Evolutionary conservation across 2,329 filamentous ascomycete genomes (phyloP), one percentile per base, ranked within the genome.

Genomic region (Hymenoscyphus occultus): DNA sequence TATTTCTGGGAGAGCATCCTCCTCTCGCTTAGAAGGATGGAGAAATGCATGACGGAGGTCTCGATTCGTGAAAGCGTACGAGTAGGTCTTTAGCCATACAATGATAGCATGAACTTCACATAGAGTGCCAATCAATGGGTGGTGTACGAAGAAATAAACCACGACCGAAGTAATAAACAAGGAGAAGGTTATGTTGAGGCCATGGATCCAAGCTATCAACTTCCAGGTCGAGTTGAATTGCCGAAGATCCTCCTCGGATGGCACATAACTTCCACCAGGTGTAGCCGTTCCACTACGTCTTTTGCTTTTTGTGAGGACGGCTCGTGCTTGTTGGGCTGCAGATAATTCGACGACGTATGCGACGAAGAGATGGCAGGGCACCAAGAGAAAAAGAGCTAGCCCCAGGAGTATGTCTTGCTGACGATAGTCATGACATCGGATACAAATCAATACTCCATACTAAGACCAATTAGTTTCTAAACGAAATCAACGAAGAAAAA

Each of bases 61-160:
- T 69, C 95, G 89, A 77, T 99, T 99, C 32, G 95, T 98, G 73
- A 98, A 91, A 31, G 94, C 95, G 75, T 98, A 99, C 0, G 93
- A 97, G 69, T 92, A 91, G 39, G 91, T 93, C 81, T 99, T 99
- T 73, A 99, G 85, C 89, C 93, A 97, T 60, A 98, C 93, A 63
- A 98, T 91, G 73, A 98, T 88, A 69, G 93, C 93, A 76, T 99
- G 95, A 67, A 96, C 79, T 78, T 98, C 91, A 69, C 91, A 93
- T 59, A 97, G 80, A 0, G 93, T 97, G 54, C 95, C 95, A 71
- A 99, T 96, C 19, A 96, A 84, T 0, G 95, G 95, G 77, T 99
- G 95, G 77, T 96, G 87, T 70, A 99, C 91, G 76, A 91, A 84
- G 77, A 89, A 94, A 80, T 97, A 99, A 19, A 99, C 93, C 19